Percentiles rank a stretch among this genome's conserved stretches.
Evolutionary conservation across 208 protist genomes (phyloP).

Genomic region (Trypanosoma congolense): DNA sequence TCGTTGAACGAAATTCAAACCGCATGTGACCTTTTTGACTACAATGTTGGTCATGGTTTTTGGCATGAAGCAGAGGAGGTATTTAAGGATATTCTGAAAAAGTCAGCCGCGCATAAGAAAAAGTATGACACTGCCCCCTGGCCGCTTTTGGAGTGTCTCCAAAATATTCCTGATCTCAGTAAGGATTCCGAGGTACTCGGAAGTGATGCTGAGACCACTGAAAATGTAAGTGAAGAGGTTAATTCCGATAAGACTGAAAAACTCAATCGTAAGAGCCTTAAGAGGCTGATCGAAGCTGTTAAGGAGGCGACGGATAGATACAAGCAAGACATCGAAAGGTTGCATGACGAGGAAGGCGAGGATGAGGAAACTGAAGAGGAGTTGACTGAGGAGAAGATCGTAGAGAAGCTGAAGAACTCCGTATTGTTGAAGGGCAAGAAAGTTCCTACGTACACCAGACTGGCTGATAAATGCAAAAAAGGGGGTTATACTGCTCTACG

Average conservation of each 20-base stretch:
- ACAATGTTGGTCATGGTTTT: slow-evolving; percentile 22
- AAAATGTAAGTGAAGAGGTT: no score
- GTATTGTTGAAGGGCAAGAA: slow-evolving; percentile 32
- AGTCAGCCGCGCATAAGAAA: slow-evolving; percentile 30
- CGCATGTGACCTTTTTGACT: slow-evolving; percentile 50
- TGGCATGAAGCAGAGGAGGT: slow-evolving; percentile 32
- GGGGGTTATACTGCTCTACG: slow-evolving; percentile 41
- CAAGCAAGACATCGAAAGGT: slow-evolving; percentile 25
- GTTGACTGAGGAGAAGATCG: slow-evolving; percentile 22
- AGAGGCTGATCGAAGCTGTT: slow-evolving; percentile 36
- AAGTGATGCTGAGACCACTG: no score
- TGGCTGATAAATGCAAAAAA: slow-evolving; percentile 36
- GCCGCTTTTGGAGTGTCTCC: slow-evolving; percentile 43
- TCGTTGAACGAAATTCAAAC: slow-evolving; percentile 43
- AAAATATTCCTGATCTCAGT: slow-evolving; percentile 43
- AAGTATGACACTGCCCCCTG: slow-evolving; percentile 44
- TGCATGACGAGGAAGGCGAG: slow-evolving; percentile 31
- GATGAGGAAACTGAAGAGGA: slow-evolving; percentile 24
- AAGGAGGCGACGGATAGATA: slow-evolving; percentile 30
- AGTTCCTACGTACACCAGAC: slow-evolving; percentile 29
- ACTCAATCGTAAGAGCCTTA: no score
- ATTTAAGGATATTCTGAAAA: slow-evolving; percentile 24
- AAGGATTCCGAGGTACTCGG: no score
- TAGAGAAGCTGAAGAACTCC: slow-evolving; percentile 11
- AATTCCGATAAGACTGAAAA: no score